A percentile compares a stretch with the other conserved stretches of the same genome.
Evolutionary conservation across 1,284 basidiomycete species (phyloP).

Genomic region (Fistulinella cinereoalba): DNA sequence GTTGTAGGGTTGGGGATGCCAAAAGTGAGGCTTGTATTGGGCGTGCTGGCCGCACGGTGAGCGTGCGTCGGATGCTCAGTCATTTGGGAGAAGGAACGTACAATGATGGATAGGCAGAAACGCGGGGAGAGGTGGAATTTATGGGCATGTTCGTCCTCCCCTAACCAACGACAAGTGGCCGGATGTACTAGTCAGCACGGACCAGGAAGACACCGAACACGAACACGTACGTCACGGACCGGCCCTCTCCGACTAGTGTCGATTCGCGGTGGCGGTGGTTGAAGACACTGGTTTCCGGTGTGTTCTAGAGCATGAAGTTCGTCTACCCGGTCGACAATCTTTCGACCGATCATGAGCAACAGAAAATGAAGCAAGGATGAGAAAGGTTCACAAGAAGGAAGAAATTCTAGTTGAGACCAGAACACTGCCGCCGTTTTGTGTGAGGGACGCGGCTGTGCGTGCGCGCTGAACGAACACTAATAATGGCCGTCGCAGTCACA

Average conservation of each 20-base stretch:
- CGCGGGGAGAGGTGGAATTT: constrained; percentile 14
- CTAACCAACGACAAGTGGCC: constrained; percentile 11
- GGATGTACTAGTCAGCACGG: neutral
- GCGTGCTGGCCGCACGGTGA: constrained; percentile 21
- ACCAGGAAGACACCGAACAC: neutral
- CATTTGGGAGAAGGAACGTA: constrained; percentile 15
- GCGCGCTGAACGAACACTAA: no score
- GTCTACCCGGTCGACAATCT: constrained; percentile 26
- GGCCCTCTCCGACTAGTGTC: constrained; percentile 9
- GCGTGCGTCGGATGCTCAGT: constrained; percentile 10
- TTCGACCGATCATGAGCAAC: constrained; percentile 30
- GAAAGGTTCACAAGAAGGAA: constrained; percentile 20
- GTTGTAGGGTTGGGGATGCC: constrained; percentile 27
- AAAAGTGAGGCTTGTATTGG: constrained; percentile 26
- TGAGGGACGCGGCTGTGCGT: neutral
- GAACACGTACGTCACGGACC: constrained; percentile 13
- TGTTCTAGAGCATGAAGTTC: constrained; percentile 15
- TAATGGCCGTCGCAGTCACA: no score
- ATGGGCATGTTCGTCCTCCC: constrained; percentile 7
- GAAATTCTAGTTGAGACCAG: constrained; percentile 14
- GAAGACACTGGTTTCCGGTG: constrained; percentile 5
- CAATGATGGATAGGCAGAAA: constrained; percentile 7
- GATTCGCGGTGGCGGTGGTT: constrained; percentile 13
- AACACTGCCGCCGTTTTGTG: constrained; percentile 3
- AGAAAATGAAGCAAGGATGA: constrained; percentile 10